Evolutionary conservation across 2,329 filamentous ascomycete genomes (phyloP), one percentile per base, ranked within the genome.

Genomic region (Fusarium sambucinum): DNA sequence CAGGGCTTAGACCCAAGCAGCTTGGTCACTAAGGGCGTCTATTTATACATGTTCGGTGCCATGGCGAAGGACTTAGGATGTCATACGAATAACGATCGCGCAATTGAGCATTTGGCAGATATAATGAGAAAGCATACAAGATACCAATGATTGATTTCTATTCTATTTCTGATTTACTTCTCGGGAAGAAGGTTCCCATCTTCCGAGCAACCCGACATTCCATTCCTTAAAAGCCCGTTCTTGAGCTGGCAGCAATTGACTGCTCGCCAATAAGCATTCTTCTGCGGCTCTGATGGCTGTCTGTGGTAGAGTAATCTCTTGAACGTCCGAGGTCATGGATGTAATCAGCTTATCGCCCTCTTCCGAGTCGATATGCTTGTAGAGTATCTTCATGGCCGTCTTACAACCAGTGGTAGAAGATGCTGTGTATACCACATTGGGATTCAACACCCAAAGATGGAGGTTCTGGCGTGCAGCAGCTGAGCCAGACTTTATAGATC

Each of bases 171-270:
- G 14, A 13, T n/a, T 12, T 16, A 19, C 17, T 19, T 3, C 17
- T 59, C 11, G 51, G 12, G 23, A 35, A 30, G 38, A 52, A 29
- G 65, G 48, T 19, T 66, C 68, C 79, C 79, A 81, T 50, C 78
- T 74, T 42, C 85, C 83, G 61, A 93, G 73, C 19, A 93, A 75
- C 3, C 89, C 89, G 7, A 93, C 88, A 27, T 84, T 83, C 90
- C 90, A 93, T n/a, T 84, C 86, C 73, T 86, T 83, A 68, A 92
- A 91, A 29, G 71, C 79, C 57, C 87, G 82, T 61, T 90, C 87
- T 11, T 80, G 80, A 1, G 69, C 74, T 2, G 90, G 90, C 11
- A 93, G 74, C 17, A 88, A 73, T 5, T 64, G 41, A 35, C 83
- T 86, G 67, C 85, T 89, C 10, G 73, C 73, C 13, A 79, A 74